Conservation (phyloP, 75 land plant genomes). For the Pinus taeda region DNA sequence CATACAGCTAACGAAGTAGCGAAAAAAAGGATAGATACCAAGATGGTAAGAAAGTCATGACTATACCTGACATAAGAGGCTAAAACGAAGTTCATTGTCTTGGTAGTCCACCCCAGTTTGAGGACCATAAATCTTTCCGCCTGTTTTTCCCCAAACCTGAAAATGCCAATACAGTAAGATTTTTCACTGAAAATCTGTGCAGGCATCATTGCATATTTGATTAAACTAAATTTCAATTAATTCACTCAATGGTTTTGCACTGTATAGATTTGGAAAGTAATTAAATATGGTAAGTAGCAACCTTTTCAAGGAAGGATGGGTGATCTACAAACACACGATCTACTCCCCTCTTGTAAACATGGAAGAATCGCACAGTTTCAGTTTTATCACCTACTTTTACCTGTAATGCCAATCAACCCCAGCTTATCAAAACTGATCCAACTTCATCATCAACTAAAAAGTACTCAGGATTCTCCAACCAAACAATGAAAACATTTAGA, state of each 20-base stretch:
- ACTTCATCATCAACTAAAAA: background rate
- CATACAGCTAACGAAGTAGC: too few relatives aligned
- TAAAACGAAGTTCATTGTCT: slow-evolving; percentile 87
- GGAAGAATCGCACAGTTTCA: slow-evolving; percentile 88
- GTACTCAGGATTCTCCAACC: background rate
- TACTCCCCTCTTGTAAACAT: slow-evolving; percentile 87
- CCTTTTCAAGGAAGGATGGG: slow-evolving; percentile 91
- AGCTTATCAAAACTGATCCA: background rate
- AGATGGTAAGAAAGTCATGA: background rate
- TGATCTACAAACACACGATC: slow-evolving; percentile 97
- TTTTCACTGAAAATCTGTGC: background rate
- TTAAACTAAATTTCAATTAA: background rate
- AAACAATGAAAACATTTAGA: background rate
- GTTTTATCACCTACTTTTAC: slow-evolving; percentile 61
- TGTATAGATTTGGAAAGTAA: background rate
- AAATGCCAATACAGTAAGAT: background rate
- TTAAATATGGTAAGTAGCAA: slow-evolving; percentile 8
- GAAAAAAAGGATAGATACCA: background rate
- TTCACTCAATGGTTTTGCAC: background rate
- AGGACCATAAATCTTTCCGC: slow-evolving; percentile 90
- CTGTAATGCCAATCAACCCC: slow-evolving; percentile 29
- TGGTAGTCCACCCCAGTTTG: slow-evolving; percentile 68
- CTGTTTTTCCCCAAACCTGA: slow-evolving; percentile 97
- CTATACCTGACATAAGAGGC: slow-evolving; percentile 72
- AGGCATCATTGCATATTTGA: background rate